phyloP scores from a whole-genome alignment of 2,329 filamentous ascomycete species.

The Verticillium dahliae region DNA sequence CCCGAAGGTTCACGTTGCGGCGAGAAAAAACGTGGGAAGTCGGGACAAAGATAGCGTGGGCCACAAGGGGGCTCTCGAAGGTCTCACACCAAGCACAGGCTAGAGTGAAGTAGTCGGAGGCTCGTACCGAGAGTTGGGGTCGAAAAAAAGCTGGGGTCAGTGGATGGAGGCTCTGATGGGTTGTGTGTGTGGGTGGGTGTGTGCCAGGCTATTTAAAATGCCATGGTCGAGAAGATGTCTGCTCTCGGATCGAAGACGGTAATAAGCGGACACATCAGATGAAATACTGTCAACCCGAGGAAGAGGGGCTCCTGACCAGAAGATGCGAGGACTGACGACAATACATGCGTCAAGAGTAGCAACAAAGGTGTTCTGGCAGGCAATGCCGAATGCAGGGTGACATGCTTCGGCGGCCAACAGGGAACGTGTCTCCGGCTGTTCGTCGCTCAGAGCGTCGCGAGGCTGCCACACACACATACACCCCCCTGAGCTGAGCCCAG shows the following conservation, averaged over 20 bases:
- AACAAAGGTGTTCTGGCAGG: not conserved
- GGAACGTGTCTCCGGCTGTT: not conserved
- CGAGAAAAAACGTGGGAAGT: not conserved
- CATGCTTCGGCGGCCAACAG: not conserved
- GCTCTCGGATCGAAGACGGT: not conserved
- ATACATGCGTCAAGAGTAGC: not conserved
- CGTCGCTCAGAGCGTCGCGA: not conserved
- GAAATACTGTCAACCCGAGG: not conserved
- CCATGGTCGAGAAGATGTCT: not conserved
- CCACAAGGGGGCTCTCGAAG: not conserved
- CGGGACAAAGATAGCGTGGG: not conserved
- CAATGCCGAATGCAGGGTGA: not conserved
- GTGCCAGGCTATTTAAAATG: not conserved
- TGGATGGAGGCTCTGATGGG: not conserved
- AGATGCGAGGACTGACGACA: not conserved
- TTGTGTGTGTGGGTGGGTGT: not conserved
- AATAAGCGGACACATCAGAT: not conserved
- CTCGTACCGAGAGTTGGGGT: not conserved
- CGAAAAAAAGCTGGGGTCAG: not conserved
- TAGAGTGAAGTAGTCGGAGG: not conserved
- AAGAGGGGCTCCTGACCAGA: not conserved
- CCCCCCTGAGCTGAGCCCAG: not conserved
- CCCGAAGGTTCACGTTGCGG: not conserved
- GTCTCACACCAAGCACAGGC: not conserved
- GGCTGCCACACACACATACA: not conserved